phyloP scores from a whole-genome alignment of 441 rosid genomes.

The Pelargonium myrrhifolium region DNA sequence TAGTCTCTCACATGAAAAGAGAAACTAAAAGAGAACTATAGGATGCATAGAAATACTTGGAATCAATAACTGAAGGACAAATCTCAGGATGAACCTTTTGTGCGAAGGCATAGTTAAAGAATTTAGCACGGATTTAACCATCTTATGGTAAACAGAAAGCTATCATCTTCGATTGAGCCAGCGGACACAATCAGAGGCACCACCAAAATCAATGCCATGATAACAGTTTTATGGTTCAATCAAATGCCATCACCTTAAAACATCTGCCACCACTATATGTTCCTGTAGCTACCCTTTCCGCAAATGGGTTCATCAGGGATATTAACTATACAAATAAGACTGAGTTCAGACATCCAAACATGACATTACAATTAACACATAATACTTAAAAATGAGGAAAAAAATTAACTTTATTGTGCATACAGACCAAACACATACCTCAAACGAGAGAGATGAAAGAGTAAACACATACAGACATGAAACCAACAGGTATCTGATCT shows the following conservation, averaged over 20 bases:
- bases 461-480: neutral
- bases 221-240: neutral
- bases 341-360: neutral
- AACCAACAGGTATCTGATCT: neutral
- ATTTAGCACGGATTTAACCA: neutral
- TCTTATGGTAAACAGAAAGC: neutral
- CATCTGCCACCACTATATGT: neutral
- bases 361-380: neutral
- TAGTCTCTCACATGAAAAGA: neutral
- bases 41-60: neutral
- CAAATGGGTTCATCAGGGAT: neutral
- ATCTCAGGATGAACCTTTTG: neutral
- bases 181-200: neutral
- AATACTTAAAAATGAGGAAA: neutral
- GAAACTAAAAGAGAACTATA: neutral
- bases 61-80: neutral
- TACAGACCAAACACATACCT: neutral
- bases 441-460: neutral
- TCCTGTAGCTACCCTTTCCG: neutral
- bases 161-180: neutral
- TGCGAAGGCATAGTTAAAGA: neutral
- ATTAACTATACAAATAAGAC: neutral
- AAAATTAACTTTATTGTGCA: neutral
- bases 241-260: neutral
- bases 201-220: neutral